Evolutionary conservation across 441 rosid species (phyloP).

Genomic region (Raphanus hybrid): DNA sequence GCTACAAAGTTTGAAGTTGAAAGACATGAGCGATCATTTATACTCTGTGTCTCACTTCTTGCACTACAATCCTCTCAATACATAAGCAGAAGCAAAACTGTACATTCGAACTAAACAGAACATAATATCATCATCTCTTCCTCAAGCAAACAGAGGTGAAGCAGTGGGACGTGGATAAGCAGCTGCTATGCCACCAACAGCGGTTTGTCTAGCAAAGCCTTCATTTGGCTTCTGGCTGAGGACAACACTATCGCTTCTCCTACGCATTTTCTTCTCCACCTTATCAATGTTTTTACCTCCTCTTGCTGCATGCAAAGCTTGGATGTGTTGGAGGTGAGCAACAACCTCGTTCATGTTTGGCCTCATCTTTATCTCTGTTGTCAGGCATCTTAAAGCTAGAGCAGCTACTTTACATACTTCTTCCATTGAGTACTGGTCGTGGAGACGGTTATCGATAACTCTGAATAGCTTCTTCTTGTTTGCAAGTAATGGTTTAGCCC

Average conservation of each 20-base stretch:
- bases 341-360: conserved; percentile 80
- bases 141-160: conserved; percentile 61
- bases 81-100: conserved; percentile 43
- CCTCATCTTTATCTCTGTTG: conserved; percentile 60
- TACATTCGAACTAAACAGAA: conserved; percentile 44
- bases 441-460: conserved; percentile 72
- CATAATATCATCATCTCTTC: conserved; percentile 16
- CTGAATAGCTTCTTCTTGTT: conserved; percentile 70
- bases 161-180: conserved; percentile 68
- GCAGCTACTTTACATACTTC: conserved; percentile 62
- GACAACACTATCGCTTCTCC: conserved; percentile 65
- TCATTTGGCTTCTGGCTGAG: conserved; percentile 44
- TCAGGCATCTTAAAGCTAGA: conserved; percentile 69
- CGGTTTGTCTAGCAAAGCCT: conserved; percentile 18
- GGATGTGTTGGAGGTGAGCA: conserved; percentile 54
- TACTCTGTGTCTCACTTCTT: neutral
- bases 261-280: conserved; percentile 41
- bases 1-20: conserved; percentile 15
- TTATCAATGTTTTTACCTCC: conserved; percentile 26
- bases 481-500: conserved; percentile 81
- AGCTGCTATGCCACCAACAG: conserved; percentile 12
- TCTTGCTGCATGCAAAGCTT: conserved; percentile 46
- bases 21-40: conserved; percentile 12
- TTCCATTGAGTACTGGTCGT: conserved; percentile 72
- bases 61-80: conserved; percentile 12